Percentiles rank a stretch among this genome's conserved stretches.
Evolutionary conservation across 2,329 filamentous ascomycete species (phyloP).

Genomic region (Venturia effusa): DNA sequence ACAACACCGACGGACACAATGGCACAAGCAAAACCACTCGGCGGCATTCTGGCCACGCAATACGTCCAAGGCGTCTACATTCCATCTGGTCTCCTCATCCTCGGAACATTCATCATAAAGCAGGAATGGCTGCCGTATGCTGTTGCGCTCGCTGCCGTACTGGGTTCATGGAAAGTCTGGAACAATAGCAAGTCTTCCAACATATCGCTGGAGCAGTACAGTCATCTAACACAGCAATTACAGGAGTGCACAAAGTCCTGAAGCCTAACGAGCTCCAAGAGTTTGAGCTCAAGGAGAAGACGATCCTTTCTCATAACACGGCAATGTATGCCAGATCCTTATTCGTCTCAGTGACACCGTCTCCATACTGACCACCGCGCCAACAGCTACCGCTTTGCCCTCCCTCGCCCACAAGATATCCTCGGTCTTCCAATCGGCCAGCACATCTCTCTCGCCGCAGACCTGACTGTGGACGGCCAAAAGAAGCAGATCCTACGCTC

Average conservation of each 20-base stretch:
- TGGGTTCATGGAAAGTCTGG: slow-evolving; percentile 63
- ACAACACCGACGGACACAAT: neutral
- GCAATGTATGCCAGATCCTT: slow-evolving; percentile 56
- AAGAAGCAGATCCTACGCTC: slow-evolving; percentile 31
- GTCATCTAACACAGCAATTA: slow-evolving; percentile 7
- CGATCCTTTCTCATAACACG: slow-evolving; percentile 91
- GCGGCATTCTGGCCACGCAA: slow-evolving; percentile 33
- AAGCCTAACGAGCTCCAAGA: slow-evolving; percentile 83
- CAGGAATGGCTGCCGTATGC: slow-evolving; percentile 65
- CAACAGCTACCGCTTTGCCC: slow-evolving; percentile 76
- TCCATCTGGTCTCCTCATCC: slow-evolving; percentile 65
- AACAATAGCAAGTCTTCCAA: slow-evolving; percentile 50
- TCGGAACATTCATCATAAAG: slow-evolving; percentile 70
- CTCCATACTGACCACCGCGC: slow-evolving; percentile 7
- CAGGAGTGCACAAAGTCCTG: slow-evolving; percentile 70
- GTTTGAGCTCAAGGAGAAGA: slow-evolving; percentile 91
- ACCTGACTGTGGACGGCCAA: slow-evolving; percentile 28
- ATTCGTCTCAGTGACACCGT: neutral
- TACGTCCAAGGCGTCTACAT: slow-evolving; percentile 75
- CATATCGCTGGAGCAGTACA: too few species aligned
- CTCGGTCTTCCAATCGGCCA: slow-evolving; percentile 96
- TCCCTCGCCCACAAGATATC: slow-evolving; percentile 66
- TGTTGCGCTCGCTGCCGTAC: slow-evolving; percentile 49
- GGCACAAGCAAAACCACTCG: neutral
- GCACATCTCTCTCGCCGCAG: slow-evolving; percentile 86